Evolutionary conservation across 2,329 filamentous ascomycete genomes (phyloP).

Genomic region (Stagonosporopsis vannaccii): DNA sequence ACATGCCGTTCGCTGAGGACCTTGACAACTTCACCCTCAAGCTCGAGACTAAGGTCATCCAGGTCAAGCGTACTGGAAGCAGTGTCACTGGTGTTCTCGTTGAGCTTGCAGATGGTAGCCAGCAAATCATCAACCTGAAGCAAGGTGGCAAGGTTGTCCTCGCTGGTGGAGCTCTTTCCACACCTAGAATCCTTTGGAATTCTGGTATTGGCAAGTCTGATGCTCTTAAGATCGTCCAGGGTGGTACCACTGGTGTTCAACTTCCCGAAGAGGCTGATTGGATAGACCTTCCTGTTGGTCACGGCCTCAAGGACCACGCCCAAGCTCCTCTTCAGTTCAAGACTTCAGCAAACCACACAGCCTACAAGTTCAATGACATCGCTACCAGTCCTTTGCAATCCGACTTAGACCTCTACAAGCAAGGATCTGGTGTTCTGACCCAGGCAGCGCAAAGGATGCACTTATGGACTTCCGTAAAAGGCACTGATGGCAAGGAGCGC

Average conservation of each 20-base stretch:
- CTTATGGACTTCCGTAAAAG: conserved; percentile 44
- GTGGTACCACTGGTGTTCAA: conserved; percentile 23
- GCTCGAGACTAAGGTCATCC: conserved; percentile 33
- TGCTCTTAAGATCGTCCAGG: conserved; percentile 30
- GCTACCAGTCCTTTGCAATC: conserved; percentile 5
- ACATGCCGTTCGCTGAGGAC: conserved; percentile 26
- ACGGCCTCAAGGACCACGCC: conserved; percentile 38
- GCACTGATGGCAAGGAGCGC: conserved; percentile 41
- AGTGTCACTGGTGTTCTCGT: conserved; percentile 32
- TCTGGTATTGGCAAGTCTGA: conserved; percentile 36
- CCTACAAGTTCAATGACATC: conserved; percentile 49
- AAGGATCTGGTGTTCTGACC: conserved; percentile 13
- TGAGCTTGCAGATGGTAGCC: conserved; percentile 61
- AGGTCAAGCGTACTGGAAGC: conserved; percentile 26
- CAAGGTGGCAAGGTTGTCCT: conserved; percentile 37
- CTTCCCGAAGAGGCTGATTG: conserved; percentile 28
- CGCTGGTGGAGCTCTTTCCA: conserved; percentile 67
- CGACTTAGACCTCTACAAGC: conserved; percentile 13
- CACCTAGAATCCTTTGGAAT: conserved; percentile 33
- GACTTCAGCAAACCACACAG: conserved; percentile 38
- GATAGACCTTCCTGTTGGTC: conserved; percentile 39
- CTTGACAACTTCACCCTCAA: conserved; percentile 33
- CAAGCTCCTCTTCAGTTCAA: conserved; percentile 25
- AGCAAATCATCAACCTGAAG: conserved; percentile 68
- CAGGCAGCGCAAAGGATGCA: conserved; percentile 20